Percentiles rank a stretch among this genome's conserved stretches.
Conservation (phyloP, 495 filamentous ascomycete species). For the Tuber aestivum region DNA sequence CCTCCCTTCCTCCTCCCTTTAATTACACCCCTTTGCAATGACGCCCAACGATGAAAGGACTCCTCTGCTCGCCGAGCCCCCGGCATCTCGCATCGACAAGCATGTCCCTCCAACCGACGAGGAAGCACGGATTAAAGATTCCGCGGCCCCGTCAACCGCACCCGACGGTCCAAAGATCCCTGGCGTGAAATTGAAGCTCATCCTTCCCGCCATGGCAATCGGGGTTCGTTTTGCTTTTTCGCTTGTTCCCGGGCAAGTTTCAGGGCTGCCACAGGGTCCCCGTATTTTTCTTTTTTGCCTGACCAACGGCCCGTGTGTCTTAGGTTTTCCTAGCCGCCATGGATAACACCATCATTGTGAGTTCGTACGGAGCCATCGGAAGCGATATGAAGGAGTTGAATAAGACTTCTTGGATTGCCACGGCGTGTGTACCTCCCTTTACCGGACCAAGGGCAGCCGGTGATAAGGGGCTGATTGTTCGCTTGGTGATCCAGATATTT, state of each 20-base stretch:
- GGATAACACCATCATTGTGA: constrained; percentile 78
- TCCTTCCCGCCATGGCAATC: constrained; percentile 55
- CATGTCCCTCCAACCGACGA: constrained; percentile 3
- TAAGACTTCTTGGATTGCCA: constrained; percentile 79
- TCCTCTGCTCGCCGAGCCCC: constrained; percentile 10
- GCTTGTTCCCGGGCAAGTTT: not conserved
- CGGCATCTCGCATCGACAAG: constrained; percentile 10
- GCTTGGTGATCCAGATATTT: constrained; percentile 50
- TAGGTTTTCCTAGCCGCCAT: constrained; percentile 66
- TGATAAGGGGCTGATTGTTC: not conserved
- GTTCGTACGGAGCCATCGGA: constrained; percentile 73
- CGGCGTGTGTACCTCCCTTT: constrained; percentile 50
- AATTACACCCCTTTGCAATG: not conserved
- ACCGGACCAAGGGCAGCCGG: not conserved
- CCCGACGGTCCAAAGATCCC: constrained; percentile 34
- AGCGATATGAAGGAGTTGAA: constrained; percentile 72
- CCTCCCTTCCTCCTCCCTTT: not conserved
- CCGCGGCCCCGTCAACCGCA: constrained; percentile 9
- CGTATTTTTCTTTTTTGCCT: constrained; percentile 8
- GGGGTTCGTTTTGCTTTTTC: constrained; percentile 48
- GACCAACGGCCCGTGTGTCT: not conserved
- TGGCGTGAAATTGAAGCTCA: constrained; percentile 47
- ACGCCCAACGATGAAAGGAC: constrained; percentile 26
- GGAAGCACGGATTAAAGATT: constrained; percentile 17
- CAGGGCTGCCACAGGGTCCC: not conserved